Percentiles rank a stretch among this genome's conserved stretches.
Conservation (phyloP, 2,329 filamentous ascomycete species). For the Cladophialophora immunda region DNA sequence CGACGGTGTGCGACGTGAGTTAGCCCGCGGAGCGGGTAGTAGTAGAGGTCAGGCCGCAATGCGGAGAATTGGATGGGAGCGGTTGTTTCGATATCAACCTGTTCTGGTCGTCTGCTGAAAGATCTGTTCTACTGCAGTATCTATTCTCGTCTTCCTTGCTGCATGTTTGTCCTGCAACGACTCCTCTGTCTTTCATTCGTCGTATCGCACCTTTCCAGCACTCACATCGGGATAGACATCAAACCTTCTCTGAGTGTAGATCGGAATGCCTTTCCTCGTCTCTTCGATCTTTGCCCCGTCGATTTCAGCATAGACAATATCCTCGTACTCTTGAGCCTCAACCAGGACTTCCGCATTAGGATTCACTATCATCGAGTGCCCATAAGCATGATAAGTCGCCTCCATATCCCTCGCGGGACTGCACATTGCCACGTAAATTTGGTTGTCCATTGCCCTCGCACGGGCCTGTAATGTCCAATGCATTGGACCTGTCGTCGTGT, state of each 20-base stretch:
- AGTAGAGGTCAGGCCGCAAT: not conserved
- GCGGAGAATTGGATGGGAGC: not conserved
- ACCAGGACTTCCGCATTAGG: constrained; percentile 84
- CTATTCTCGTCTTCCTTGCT: not conserved
- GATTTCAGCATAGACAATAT: constrained; percentile 77
- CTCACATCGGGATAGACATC: constrained; percentile 95
- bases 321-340: constrained; percentile 80
- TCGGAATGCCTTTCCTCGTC: constrained; percentile 81
- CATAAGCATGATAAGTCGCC: constrained; percentile 87
- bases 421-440: constrained; percentile 92
- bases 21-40: no score
- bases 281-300: constrained; percentile 73
- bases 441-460: constrained; percentile 89
- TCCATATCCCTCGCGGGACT: constrained; percentile 83
- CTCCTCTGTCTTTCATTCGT: constrained; percentile 42
- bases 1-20: no score
- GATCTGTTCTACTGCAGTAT: not conserved
- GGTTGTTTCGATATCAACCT: not conserved
- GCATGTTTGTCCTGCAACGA: not conserved
- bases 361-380: constrained; percentile 87
- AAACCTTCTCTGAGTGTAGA: constrained; percentile 85
- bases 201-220: constrained; percentile 59
- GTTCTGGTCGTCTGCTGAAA: not conserved
- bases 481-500: constrained; percentile 87
- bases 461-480: constrained; percentile 89